Base-by-base conservation (phyloP, 331 rosid species). In the Quercus lobata region DNA sequence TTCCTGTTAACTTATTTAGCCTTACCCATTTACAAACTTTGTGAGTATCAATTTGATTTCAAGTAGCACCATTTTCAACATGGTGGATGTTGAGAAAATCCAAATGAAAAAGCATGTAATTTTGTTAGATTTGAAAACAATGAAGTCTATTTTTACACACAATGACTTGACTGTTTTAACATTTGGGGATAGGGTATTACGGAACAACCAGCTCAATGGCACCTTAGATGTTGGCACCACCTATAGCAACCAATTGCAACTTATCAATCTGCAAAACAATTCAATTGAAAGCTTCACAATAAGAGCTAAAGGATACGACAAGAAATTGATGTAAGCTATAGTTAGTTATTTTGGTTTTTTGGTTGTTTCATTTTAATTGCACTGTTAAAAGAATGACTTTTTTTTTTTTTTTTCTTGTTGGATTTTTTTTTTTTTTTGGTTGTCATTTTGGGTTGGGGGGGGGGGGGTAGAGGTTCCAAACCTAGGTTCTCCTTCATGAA, bases 1-100 rank as follows among this genome's bases (percentile, higher is more conserved):
- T 91, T 78, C 97, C 94, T 37, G 80, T 49, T 58, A 74, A 88
- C 61, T 76, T 93, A 58, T 91, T 93, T 80, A 76, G 58, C 80
- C 83, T 87, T 77, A 34, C 11, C 30, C 72, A 80, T 76, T 75
- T 93, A 77, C 90, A 91, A 78, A 86, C 87, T 18, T 86, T 89
- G 97, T 93, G 74, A 89, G 96, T 86, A 58, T 74, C 75, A 58
- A 35, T 74, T 35, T 22, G 32, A n/a, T 57, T n/a, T 82, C 68
- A 65, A 60, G 66, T 60, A 69, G 24, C 57, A 57, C 53, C 21
- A 69, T 46, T 72, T 79, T 21, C 57, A 54, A 54, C 63, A 62
- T 74, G 37, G 69, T 35, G 30, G 72, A 74, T 77, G 10, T 63
- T 63, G 6, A 74, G 73, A n/a, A 75, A 41, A 11, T 54, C 70